These are phyloP conservation scores for Nevesoporus exiguus DNA, from an alignment of 768 basidiomycete genomes.

Conservation along the genomic window DNA sequence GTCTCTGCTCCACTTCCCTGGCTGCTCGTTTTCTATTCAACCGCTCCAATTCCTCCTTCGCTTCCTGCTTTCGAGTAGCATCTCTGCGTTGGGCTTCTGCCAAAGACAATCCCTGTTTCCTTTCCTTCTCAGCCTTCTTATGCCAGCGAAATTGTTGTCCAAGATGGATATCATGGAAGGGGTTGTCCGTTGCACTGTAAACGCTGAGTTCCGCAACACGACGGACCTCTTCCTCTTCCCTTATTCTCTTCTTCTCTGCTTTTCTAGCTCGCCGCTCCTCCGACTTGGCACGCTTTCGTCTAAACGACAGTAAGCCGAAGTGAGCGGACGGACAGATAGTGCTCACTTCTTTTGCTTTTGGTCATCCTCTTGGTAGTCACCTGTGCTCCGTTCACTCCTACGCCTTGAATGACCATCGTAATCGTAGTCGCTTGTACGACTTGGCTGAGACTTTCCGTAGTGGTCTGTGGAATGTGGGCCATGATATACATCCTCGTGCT, in stretches of 20 bases:
- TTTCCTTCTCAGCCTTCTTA: constrained; percentile 97
- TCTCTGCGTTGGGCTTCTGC: constrained; percentile 81
- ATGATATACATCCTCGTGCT: constrained; percentile 30
- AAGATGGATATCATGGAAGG: constrained; percentile 96
- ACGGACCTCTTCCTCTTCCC: constrained; percentile 86
- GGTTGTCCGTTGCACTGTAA: constrained; percentile 95
- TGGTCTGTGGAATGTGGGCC: constrained; percentile 35
- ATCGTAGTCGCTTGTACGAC: constrained; percentile 31
- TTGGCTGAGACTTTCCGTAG: constrained; percentile 29
- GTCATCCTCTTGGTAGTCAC: constrained; percentile 26
- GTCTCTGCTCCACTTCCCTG: constrained; percentile 81
- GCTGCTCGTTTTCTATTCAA: constrained; percentile 89
- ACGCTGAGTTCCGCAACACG: constrained; percentile 93
- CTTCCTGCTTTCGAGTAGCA: constrained; percentile 77
- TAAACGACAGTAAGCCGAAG: constrained; percentile 29
- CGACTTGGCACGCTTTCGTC: constrained; percentile 84
- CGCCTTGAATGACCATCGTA: constrained; percentile 25
- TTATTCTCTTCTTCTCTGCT: constrained; percentile 79
- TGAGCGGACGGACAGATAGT: background rate
- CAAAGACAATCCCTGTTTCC: constrained; percentile 75
- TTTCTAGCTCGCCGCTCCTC: constrained; percentile 82
- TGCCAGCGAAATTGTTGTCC: constrained; percentile 98
- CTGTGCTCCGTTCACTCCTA: constrained; percentile 31
- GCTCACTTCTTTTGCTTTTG: constrained; percentile 48
- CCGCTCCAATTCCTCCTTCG: constrained; percentile 92